Evolutionary conservation across 2,329 filamentous ascomycete species (phyloP).

Genomic region (Claviceps humidiphila): DNA sequence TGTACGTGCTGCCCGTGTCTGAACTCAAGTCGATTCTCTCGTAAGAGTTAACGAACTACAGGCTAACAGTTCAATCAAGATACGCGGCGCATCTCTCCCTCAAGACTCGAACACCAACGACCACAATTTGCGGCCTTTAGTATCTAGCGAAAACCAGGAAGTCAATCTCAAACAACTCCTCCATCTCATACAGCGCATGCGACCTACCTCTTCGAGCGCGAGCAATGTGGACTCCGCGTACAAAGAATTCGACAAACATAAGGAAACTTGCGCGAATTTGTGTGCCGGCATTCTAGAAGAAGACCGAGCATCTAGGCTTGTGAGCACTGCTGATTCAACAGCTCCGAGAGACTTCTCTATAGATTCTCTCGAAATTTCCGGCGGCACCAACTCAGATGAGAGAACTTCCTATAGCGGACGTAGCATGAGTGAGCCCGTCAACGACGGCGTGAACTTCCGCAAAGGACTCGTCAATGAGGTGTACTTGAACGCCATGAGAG

Average conservation of each 20-base stretch:
- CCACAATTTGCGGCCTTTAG: slow-evolving; percentile 12
- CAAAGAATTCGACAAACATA: slow-evolving; percentile 29
- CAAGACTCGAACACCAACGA: slow-evolving; percentile 16
- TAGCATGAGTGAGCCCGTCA: slow-evolving; percentile 20
- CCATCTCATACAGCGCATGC: slow-evolving; percentile 22
- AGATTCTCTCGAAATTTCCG: slow-evolving; percentile 19
- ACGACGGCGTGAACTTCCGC: slow-evolving; percentile 11
- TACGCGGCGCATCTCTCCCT: neutral
- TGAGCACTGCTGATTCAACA: slow-evolving; percentile 12
- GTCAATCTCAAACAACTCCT: slow-evolving; percentile 23
- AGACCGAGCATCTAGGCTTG: slow-evolving; percentile 16
- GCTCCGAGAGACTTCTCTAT: slow-evolving; percentile 16
- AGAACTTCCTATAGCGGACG: slow-evolving; percentile 25
- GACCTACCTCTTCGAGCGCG: slow-evolving; percentile 18
- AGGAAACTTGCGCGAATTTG: slow-evolving; percentile 25
- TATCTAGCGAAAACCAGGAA: slow-evolving; percentile 18
- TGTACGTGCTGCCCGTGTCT: neutral
- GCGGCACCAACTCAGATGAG: slow-evolving; percentile 17
- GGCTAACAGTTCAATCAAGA: neutral
- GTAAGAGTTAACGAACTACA: neutral
- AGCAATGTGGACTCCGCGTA: slow-evolving; percentile 30
- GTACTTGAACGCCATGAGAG: slow-evolving; percentile 26
- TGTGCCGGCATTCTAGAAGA: slow-evolving; percentile 29
- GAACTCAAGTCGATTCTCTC: neutral
- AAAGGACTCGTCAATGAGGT: slow-evolving; percentile 14